Base-by-base conservation (phyloP, 352 stramenopile genomes). In the Phytophthora hybrid region DNA sequence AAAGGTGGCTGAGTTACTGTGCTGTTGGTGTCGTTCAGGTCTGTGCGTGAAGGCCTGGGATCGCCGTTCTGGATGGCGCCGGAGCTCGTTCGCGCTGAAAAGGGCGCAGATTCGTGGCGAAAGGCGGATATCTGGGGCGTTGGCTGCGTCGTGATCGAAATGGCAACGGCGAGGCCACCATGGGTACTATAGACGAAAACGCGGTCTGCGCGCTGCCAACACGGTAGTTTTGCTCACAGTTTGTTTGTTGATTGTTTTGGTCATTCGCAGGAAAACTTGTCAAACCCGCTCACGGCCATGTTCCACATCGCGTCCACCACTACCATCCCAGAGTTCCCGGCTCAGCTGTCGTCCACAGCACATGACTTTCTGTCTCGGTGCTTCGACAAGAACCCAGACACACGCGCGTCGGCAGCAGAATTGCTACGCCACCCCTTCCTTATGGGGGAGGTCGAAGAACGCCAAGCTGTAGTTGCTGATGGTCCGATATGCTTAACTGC, bases 51-150 rank as follows among this genome's bases (percentile, higher is more conserved):
- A 61, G 86, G 88, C 13, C 66, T 93, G n/a, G 91, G 97, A 0
- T 98, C 91, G 16, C 93, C 95, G n/a, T 98, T 97, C 67, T 98
- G 93, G 93, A 98, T 98, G 95, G 94, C 96, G 7, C 96, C 97
- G 0, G 97, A 99, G 84, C 85, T 99, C n/a, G 92, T 98, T 21
- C 92, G 90, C 16, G 89, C 92, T 18, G 82, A 94, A 57, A 82
- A 90, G 66, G 81, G 90, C 4, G 68, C 59, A 0, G 80, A 95
- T 46, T 81, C 77, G 19, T 98, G 93, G 93, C 86, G 81, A n/a
- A 97, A 97, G 61, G 85, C 93, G 0, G 94, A 98, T 74, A 82
- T 98, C 21, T 98, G 94, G 94, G 92, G 84, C 4, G 73, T 98
- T 34, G 94, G 94, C 23, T 98, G 93, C 64, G 92, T 95, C 11